phyloP scores from a whole-genome alignment of 169 alveolate genomes.

The Besnoitia besnoiti region DNA sequence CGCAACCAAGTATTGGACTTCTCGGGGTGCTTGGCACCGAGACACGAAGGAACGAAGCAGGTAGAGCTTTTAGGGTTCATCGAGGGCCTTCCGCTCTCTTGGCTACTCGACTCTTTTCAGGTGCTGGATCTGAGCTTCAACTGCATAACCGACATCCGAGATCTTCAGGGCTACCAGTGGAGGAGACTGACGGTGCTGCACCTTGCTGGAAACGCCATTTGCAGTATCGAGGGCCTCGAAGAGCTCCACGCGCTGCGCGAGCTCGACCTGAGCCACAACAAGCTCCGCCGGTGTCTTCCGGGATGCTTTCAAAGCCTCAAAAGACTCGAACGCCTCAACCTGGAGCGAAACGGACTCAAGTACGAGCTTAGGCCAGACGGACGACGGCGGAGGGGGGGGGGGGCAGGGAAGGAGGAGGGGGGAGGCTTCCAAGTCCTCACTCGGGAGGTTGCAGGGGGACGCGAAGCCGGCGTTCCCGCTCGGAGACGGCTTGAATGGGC shows the following conservation, averaged over 20 bases:
- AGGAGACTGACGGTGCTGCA: slow-evolving; percentile 46
- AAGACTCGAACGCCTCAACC: slow-evolving; percentile 35
- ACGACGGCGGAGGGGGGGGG: too few relatives aligned
- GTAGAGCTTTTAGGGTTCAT: too few relatives aligned
- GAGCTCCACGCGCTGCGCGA: slow-evolving; percentile 41
- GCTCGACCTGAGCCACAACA: slow-evolving; percentile 60
- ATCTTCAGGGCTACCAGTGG: slow-evolving; percentile 34
- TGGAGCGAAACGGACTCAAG: slow-evolving; percentile 67
- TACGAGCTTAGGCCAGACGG: too few relatives aligned
- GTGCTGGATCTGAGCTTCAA: slow-evolving; percentile 60
- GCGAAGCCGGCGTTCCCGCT: too few relatives aligned
- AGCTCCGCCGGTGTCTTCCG: slow-evolving; percentile 51
- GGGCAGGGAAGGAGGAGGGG: too few relatives aligned
- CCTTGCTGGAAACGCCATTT: slow-evolving; percentile 52
- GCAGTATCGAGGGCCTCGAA: slow-evolving; percentile 48
- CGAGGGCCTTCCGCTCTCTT: too few relatives aligned
- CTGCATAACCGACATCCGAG: slow-evolving; percentile 16
- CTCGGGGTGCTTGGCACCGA: background rate
- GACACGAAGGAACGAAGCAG: too few relatives aligned
- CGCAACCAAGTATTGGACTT: too few relatives aligned
- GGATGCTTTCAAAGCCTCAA: slow-evolving; percentile 42
- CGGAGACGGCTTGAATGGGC: too few relatives aligned
- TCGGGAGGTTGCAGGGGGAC: too few relatives aligned
- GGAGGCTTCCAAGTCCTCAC: too few relatives aligned
- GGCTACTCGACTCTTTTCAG: slow-evolving; percentile 3